Evolutionary conservation across 495 filamentous ascomycete species (phyloP).

Genomic region (Cairneyella variabilis): DNA sequence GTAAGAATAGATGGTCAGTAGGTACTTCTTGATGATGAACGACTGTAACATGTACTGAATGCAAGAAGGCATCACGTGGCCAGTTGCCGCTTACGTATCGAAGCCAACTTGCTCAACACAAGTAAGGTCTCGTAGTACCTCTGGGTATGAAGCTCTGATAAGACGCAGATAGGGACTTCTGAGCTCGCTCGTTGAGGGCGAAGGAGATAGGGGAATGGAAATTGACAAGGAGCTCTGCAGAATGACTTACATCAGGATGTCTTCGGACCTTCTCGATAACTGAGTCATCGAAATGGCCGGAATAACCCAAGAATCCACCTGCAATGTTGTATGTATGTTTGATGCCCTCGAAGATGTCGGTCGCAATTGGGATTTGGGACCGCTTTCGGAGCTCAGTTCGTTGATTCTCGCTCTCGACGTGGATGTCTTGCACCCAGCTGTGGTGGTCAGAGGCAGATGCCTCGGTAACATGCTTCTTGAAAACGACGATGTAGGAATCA

Average conservation of each 20-base stretch:
- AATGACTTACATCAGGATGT: conserved; percentile 89
- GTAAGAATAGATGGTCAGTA: conserved; percentile 18
- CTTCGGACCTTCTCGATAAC: conserved; percentile 90
- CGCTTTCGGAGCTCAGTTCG: conserved; percentile 86
- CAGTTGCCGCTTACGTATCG: not conserved
- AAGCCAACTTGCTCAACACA: too few species aligned
- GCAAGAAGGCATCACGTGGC: conserved; percentile 11
- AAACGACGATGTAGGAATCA: conserved; percentile 94
- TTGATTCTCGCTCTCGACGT: conserved; percentile 52
- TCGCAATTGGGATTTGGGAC: conserved; percentile 66
- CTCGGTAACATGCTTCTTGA: conserved; percentile 88
- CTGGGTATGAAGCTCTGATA: not conserved
- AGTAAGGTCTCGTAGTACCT: not conserved
- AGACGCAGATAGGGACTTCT: too few species aligned
- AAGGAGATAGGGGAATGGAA: not conserved
- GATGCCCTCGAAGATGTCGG: conserved; percentile 74
- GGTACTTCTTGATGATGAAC: conserved; percentile 3
- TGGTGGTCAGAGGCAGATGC: conserved; percentile 71
- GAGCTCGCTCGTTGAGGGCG: not conserved
- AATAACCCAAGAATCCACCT: conserved; percentile 80
- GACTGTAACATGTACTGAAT: not conserved
- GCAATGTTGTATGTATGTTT: conserved; percentile 96
- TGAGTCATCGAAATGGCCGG: conserved; percentile 92
- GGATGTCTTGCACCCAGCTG: conserved; percentile 86
- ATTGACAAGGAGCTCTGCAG: not conserved